Percentiles rank a stretch among this genome's conserved stretches.
Conservation (phyloP, 495 filamentous ascomycete genomes). For the Daldinia caldariorum region DNA sequence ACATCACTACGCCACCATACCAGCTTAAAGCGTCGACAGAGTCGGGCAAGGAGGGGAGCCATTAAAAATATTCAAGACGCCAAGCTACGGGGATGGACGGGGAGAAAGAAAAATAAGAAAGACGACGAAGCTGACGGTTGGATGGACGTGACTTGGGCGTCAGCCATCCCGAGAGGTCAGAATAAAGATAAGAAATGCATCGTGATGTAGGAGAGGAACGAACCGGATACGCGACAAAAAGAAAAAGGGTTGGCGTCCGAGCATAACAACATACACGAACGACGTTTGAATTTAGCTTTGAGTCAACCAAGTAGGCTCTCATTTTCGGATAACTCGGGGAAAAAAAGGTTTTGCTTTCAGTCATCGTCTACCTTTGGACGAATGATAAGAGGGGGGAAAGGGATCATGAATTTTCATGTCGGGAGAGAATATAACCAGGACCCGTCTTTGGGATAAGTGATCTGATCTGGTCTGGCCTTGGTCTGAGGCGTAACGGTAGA, state of each 20-base stretch:
- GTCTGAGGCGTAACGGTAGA: no score
- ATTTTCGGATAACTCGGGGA: background rate
- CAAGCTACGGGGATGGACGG: conserved; percentile 63
- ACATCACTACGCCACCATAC: conserved; percentile 47
- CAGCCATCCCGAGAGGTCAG: conserved; percentile 25
- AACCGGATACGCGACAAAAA: background rate
- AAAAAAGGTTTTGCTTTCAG: background rate
- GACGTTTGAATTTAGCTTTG: background rate
- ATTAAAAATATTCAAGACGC: conserved; percentile 66
- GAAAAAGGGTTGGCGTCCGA: background rate
- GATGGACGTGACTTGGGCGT: conserved; percentile 58
- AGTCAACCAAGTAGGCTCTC: background rate
- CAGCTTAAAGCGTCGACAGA: conserved; percentile 55
- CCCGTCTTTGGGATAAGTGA: background rate
- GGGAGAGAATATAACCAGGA: background rate
- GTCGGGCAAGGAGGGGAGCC: conserved; percentile 63
- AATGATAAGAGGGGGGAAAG: background rate
- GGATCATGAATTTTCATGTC: conserved; percentile 7
- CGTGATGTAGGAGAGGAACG: conserved; percentile 58
- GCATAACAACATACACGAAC: background rate
- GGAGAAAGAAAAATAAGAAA: conserved; percentile 52
- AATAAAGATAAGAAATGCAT: conserved; percentile 60
- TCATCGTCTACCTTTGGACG: background rate
- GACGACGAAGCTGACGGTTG: conserved; percentile 54
- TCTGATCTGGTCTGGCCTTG: background rate